Percentiles rank a stretch among this genome's conserved stretches.
These are phyloP conservation scores for Chlamydomonas applanata DNA, from an alignment of 139 green algal species.

Conservation along the genomic window DNA sequence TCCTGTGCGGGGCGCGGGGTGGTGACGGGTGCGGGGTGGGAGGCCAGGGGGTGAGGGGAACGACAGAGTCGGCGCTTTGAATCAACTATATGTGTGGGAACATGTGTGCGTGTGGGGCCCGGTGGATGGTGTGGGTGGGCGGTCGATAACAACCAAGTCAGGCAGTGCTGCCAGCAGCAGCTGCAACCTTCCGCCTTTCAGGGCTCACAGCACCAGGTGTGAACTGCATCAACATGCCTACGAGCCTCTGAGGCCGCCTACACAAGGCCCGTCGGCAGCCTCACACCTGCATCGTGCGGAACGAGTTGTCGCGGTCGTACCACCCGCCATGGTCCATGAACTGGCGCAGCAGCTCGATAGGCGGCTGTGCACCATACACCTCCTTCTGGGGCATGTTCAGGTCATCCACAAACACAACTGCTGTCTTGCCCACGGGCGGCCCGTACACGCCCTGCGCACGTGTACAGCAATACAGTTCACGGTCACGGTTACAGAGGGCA, in stretches of 20 bases:
- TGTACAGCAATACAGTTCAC: too few relatives aligned
- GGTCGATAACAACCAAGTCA: too few relatives aligned
- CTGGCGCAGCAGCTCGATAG: constrained; percentile 81
- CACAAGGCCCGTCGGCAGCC: too few relatives aligned
- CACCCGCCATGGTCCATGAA: constrained; percentile 80
- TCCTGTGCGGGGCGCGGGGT: neutral
- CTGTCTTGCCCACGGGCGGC: constrained; percentile 27
- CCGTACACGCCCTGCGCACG: constrained; percentile 38
- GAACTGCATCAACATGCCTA: too few relatives aligned
- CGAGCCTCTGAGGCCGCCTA: too few relatives aligned
- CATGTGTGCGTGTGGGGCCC: neutral
- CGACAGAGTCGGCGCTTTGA: too few relatives aligned
- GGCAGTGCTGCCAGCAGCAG: too few relatives aligned
- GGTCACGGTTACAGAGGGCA: too few relatives aligned
- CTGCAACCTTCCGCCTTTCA: too few relatives aligned
- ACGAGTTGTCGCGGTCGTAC: constrained; percentile 69
- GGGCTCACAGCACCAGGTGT: too few relatives aligned
- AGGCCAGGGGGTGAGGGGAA: neutral
- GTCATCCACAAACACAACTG: constrained; percentile 69
- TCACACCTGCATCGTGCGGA: constrained; percentile 57
- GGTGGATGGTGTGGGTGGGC: neutral
- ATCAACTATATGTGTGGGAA: neutral
- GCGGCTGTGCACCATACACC: constrained; percentile 77
- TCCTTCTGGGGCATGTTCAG: constrained; percentile 76
- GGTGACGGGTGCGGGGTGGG: neutral